Evolutionary conservation across 345 rosid genomes (phyloP).

Genomic region (Pugionium cornutum): DNA sequence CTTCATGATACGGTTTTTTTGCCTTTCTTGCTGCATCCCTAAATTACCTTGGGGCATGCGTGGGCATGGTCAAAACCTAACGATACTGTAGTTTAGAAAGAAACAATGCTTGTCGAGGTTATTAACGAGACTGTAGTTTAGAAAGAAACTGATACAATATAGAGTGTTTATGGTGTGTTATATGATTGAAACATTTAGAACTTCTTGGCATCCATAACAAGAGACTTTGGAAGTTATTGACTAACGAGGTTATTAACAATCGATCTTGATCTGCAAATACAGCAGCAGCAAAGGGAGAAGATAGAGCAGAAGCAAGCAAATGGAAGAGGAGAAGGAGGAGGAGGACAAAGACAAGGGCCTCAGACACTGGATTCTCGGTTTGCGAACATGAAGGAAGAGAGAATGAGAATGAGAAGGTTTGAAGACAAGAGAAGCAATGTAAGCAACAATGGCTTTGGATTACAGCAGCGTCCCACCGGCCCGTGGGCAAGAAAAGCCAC

Average conservation of each 20-base stretch:
- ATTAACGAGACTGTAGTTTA: too few relatives aligned
- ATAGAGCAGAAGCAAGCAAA: conserved; percentile 29
- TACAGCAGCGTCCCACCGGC: conserved; percentile 37
- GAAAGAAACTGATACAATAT: neutral
- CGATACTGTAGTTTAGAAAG: conserved; percentile 14
- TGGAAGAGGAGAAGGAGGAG: conserved; percentile 40
- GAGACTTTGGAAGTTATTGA: conserved; percentile 4
- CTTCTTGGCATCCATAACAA: conserved; percentile 1
- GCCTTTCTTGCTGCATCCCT: neutral
- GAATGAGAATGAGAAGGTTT: conserved; percentile 51
- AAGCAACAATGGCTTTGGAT: conserved; percentile 38
- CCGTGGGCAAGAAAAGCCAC: conserved; percentile 60
- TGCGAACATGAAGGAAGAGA: conserved; percentile 84
- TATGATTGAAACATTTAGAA: neutral
- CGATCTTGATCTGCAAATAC: conserved; percentile 8
- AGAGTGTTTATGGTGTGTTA: neutral
- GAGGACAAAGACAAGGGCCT: conserved; percentile 52
- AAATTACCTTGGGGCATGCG: neutral
- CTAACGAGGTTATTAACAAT: neutral
- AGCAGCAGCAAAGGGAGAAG: conserved; percentile 38
- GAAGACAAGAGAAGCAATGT: conserved; percentile 38
- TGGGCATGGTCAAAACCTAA: neutral
- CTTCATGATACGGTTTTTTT: neutral
- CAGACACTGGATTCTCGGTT: conserved; percentile 78
- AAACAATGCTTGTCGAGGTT: neutral